Percentiles rank a stretch among this genome's conserved stretches.
These are phyloP conservation scores for Lolium multiflorum DNA, from an alignment of 176 grass and related monocot genomes.

Conservation along the genomic window DNA sequence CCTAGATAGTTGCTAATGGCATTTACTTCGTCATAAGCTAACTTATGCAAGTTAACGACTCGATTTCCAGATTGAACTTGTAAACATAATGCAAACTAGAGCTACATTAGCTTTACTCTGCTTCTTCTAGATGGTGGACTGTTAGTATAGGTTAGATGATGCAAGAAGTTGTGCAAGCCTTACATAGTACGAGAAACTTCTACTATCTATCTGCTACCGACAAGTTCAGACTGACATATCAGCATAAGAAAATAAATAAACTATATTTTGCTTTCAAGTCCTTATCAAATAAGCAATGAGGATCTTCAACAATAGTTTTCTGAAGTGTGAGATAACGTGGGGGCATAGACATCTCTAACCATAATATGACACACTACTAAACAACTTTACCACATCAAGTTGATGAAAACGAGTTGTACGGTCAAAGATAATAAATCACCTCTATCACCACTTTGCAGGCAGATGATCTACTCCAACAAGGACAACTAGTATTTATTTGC, in stretches of 20 bases:
- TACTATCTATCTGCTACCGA: slow-evolving; percentile 20
- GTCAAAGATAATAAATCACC: slow-evolving; percentile 32
- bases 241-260: slow-evolving; percentile 52
- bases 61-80: slow-evolving; percentile 16
- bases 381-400: slow-evolving; percentile 57
- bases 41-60: slow-evolving; percentile 24
- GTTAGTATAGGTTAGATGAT: slow-evolving; percentile 35
- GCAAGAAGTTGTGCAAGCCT: slow-evolving; percentile 13
- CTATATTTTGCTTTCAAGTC: slow-evolving; percentile 59
- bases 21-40: slow-evolving; percentile 34
- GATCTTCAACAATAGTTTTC: slow-evolving; percentile 55
- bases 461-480: slow-evolving; percentile 49
- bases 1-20: slow-evolving; percentile 30
- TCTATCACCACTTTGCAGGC: slow-evolving; percentile 40
- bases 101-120: slow-evolving; percentile 24
- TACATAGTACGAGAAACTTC: slow-evolving; percentile 22
- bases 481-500: slow-evolving; percentile 52
- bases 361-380: slow-evolving; percentile 57
- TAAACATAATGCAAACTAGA: slow-evolving; percentile 24
- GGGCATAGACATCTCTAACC: slow-evolving; percentile 49
- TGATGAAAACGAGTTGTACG: slow-evolving; percentile 59
- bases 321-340: slow-evolving; percentile 42
- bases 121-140: slow-evolving; percentile 43
- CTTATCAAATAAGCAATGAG: slow-evolving; percentile 51
- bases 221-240: slow-evolving; percentile 42